Evolutionary conservation across 2,329 filamentous ascomycete species (phyloP), one percentile per base, ranked within the genome.

Genomic region (Ambrosiella cleistominuta): DNA sequence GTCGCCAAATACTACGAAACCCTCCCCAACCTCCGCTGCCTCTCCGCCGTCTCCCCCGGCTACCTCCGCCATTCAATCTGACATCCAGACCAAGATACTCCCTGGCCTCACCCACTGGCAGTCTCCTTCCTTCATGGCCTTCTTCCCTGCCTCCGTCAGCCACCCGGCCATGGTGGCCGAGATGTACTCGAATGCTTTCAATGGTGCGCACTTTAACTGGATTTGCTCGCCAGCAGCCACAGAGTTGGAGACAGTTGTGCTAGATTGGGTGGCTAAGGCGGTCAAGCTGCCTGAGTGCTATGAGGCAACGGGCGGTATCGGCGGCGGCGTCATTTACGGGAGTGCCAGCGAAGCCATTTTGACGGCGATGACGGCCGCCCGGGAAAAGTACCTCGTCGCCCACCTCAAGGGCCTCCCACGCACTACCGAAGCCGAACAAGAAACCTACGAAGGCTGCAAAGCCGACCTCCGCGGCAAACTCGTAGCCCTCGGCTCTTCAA

Each of bases 51-150:
- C 54, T 74, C 85, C 60, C 91, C 91, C 0, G 91, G 91, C 58
- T 97, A 95, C 68, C 80, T 97, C 8, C 19, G 75, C 80, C 56
- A 96, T 97, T 66, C 86, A 88, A 65, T 76, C 80, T 59, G 91
- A 97, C 67, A 82, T 97, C 56, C 84, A 90, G 64, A 72, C 77
- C 50, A 87, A 93, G 68, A 95, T 97, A 66, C 81, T 95, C 67
- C 91, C 91, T 0, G 91, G 91, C 5, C 75, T 97, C 57, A 96
- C 91, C 0, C 91, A 96, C 71, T 97, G 91, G 89, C 85, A 95
- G 68, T 88, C 83, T 1, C 91, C 88, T 13, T 89, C 91, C 67
- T 97, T 95, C 76, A 88, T 96, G 80, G 91, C 91, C 50, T 97
- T 94, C 75, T 97, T 93, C 71, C 86, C 91, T 1, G 88, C 88